Evolutionary conservation across 2,329 filamentous ascomycete species (phyloP).

Genomic region (Alternaria panax): DNA sequence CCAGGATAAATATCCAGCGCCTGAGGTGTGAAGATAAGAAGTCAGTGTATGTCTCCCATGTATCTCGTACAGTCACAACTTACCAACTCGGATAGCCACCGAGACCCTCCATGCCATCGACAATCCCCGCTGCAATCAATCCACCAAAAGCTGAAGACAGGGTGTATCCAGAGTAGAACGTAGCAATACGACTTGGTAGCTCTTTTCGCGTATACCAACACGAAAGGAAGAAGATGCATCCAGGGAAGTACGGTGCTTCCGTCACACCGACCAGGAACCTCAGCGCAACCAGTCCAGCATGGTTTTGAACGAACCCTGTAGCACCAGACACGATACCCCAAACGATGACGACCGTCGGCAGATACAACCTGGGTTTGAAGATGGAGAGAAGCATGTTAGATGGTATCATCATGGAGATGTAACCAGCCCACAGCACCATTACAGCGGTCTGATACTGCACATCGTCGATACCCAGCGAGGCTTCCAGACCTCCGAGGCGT

Average conservation of each 20-base stretch:
- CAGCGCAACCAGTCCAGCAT: conserved; percentile 51
- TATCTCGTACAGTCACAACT: neutral
- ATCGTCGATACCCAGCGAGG: neutral
- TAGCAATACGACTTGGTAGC: conserved; percentile 65
- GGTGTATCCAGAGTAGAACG: conserved; percentile 64
- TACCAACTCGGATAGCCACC: conserved; percentile 33
- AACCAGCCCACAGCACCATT: conserved; percentile 65
- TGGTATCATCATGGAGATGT: conserved; percentile 68
- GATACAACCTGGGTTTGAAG: conserved; percentile 62
- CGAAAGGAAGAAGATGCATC: conserved; percentile 31
- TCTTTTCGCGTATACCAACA: conserved; percentile 35
- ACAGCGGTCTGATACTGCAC: conserved; percentile 37
- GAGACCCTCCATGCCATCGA: conserved; percentile 45
- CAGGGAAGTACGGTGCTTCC: conserved; percentile 31
- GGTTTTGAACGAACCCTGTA: conserved; percentile 58
- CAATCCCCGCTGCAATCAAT: conserved; percentile 59
- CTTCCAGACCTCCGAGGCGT: conserved; percentile 35
- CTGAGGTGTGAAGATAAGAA: neutral
- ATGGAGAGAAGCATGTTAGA: conserved; percentile 66
- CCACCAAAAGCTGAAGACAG: conserved; percentile 61
- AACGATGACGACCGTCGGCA: conserved; percentile 57
- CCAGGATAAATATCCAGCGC: conserved; percentile 28
- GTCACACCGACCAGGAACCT: conserved; percentile 52
- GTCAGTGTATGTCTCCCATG: neutral
- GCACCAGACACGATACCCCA: conserved; percentile 54